Percentiles rank a stretch among this genome's conserved stretches.
Evolutionary conservation across 768 basidiomycete species (phyloP).

Genomic region (Podaxis sp.): DNA sequence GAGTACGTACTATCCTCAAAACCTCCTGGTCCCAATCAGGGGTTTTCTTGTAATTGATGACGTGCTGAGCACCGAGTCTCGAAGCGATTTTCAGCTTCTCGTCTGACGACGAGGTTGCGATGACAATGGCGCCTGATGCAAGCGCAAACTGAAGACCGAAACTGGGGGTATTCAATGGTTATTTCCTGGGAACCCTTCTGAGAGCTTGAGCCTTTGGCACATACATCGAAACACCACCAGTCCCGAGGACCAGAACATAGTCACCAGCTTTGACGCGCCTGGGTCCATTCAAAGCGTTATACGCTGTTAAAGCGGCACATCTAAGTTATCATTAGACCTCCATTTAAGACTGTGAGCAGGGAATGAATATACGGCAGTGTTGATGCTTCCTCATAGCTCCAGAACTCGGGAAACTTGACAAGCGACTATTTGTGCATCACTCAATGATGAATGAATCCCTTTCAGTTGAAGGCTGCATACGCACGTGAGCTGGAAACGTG

Average conservation of each 20-base stretch:
- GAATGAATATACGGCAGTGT: conserved; percentile 1
- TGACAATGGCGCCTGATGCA: conserved; percentile 52
- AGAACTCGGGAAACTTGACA: conserved; percentile 48
- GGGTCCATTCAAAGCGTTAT: conserved; percentile 51
- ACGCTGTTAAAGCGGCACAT: conserved; percentile 61
- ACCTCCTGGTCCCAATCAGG: conserved; percentile 54
- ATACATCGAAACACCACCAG: conserved; percentile 54
- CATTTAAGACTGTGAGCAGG: neutral
- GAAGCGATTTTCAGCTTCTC: conserved; percentile 47
- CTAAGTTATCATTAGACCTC: conserved; percentile 20
- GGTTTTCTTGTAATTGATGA: conserved; percentile 56
- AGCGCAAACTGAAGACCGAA: conserved; percentile 53
- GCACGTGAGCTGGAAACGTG: conserved; percentile 28
- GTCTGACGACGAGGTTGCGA: conserved; percentile 58
- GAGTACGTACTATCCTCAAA: conserved; percentile 25
- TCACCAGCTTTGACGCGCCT: conserved; percentile 54
- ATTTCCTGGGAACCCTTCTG: neutral
- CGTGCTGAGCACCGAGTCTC: conserved; percentile 44
- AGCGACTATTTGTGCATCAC: conserved; percentile 30
- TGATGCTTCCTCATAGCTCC: conserved; percentile 26
- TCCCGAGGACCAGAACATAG: conserved; percentile 54
- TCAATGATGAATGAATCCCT: neutral
- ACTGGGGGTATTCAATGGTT: conserved; percentile 16
- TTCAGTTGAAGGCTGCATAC: neutral
- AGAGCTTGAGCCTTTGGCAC: conserved; percentile 5